Evolutionary conservation across 202 grass and related monocot species (phyloP), one percentile per base, ranked within the genome.

Genomic region (Eragrostis tef): DNA sequence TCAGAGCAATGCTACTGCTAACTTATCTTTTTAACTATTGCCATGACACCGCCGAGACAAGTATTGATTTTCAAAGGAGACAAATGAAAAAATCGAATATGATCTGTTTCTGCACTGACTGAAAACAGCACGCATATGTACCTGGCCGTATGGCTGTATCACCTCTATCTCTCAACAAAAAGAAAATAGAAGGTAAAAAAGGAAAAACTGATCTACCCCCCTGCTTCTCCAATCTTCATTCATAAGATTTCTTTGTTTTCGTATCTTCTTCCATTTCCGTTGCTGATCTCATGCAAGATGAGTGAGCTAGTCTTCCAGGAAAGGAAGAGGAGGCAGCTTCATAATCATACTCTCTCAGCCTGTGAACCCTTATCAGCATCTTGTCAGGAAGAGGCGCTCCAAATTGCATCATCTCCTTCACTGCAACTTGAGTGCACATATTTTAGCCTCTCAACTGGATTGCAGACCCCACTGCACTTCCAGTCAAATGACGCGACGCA

Each of bases 391-490:
- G 92, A 83, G 56, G 89, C 81, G 69, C 93, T 93, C 85, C 91
- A 99, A 74, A 99, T 88, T 8, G 90, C 97, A 14, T 88, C 91
- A 36, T 96, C 89, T 70, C 97, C 96, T 91, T 99, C 96, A 16
- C 96, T 86, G 21, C 96, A 99, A 63, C 90, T 88, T 26, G 65
- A 59, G 67, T 99, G 93, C 66, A 99, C 97, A 27, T 96, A 83
- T 62, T 93, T 93, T 71, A 99, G 74, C 84, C 89, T 92, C 70
- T 99, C 97, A 8, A 99, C 97, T 2, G 97, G 92, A 45, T 93
- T 99, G 90, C 97, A 99, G 71, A 99, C 90, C 19, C 93, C 97
- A 47, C 97, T 99, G 80, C 97, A 99, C 52, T 77, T 89, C 97
- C 97, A 99, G 51, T 99, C 97, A 19, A 99, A 99, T 1, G 97